phyloP scores from a whole-genome alignment of 108 stramenopile genomes.

The Cylindrotheca fusiformis region DNA sequence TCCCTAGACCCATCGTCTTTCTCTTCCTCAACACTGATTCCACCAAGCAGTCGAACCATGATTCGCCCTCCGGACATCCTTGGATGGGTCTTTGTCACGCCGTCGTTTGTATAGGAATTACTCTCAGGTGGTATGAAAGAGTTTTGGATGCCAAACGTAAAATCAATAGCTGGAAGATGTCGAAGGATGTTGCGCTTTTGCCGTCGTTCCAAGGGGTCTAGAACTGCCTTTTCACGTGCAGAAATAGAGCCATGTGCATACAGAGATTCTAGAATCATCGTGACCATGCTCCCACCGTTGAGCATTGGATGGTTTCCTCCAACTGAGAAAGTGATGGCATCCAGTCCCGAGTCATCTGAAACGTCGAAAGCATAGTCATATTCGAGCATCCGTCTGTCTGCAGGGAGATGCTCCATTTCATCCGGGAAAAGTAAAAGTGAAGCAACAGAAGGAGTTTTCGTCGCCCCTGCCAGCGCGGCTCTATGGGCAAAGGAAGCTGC shows the following conservation, averaged over 20 bases:
- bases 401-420: slow-evolving; percentile 36
- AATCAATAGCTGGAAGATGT: slow-evolving; percentile 82
- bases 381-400: slow-evolving; percentile 48
- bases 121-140: slow-evolving; percentile 79
- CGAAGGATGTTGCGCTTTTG: slow-evolving; percentile 80
- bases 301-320: slow-evolving; percentile 86
- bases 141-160: slow-evolving; percentile 78
- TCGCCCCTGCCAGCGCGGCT: slow-evolving; percentile 33
- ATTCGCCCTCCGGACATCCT: slow-evolving; percentile 78
- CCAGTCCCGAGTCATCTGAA: slow-evolving; percentile 66
- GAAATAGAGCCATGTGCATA: slow-evolving; percentile 78
- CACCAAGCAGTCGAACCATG: slow-evolving; percentile 64
- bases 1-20: slow-evolving; percentile 16
- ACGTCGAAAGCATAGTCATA: slow-evolving; percentile 86
- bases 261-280: slow-evolving; percentile 78
- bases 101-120: slow-evolving; percentile 78
- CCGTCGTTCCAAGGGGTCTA: slow-evolving; percentile 68
- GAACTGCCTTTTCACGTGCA: slow-evolving; percentile 69
- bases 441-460: slow-evolving; percentile 65
- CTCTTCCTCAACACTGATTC: slow-evolving; percentile 31
- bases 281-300: slow-evolving; percentile 80
- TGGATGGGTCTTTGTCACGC: slow-evolving; percentile 71
- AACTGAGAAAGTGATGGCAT: slow-evolving; percentile 74
- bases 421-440: slow-evolving; percentile 75
- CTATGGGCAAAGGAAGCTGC: slow-evolving; percentile 30